Base-by-base conservation (phyloP, 352 stramenopile genomes). In the Phytopythium mirpurense region DNA sequence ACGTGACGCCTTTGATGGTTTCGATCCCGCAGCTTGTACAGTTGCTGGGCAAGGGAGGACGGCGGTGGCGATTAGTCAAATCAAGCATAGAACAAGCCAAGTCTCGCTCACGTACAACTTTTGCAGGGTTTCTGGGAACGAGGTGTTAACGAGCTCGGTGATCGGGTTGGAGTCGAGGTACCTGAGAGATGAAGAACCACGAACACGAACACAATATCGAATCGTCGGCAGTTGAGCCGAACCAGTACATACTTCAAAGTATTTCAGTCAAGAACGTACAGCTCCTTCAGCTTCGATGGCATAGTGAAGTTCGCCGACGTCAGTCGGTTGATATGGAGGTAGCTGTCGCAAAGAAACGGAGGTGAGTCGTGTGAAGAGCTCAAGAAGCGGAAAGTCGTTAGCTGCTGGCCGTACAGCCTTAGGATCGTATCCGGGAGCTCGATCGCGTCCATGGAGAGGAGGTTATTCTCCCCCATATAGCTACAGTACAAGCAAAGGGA, bases 111-210 rank as follows among this genome's bases (percentile, higher is more conserved):
- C 44, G 16, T 37, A 51, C 44, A 51, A 12, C n/a, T 11, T 40
- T 12, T 38, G 18, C 9, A 51, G 27, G 1, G 27, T 51, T 16
- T 26, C 44, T 14, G 44, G 44, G n/a, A 51, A 51, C 1, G 26
- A 29, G 7, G 40, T 51, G 16, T 40, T 29, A 0, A 32, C 11
- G 7, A 51, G 27, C 27, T 51, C 44, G 1, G 44, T 10, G 45
- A 60, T 60, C 14, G 54, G 16, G 24, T 60, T 60, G 18, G 54
- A 60, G 38, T 60, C 54, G 14, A 60, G 31, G 21, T 60, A 45
- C n/a, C 54, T 60, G 32, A 16, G 12, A 15, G 29, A 12, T 24
- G 23, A 24, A n/a, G 7, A 9, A 40, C n/a, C n/a, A 19, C n/a
- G 6, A 43, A 6, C 5, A 9, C 29, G 9, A 32, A 9, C 5